These are phyloP conservation scores for Cercospora sesami DNA, from an alignment of 2,329 filamentous ascomycete species.

Conservation along the genomic window DNA sequence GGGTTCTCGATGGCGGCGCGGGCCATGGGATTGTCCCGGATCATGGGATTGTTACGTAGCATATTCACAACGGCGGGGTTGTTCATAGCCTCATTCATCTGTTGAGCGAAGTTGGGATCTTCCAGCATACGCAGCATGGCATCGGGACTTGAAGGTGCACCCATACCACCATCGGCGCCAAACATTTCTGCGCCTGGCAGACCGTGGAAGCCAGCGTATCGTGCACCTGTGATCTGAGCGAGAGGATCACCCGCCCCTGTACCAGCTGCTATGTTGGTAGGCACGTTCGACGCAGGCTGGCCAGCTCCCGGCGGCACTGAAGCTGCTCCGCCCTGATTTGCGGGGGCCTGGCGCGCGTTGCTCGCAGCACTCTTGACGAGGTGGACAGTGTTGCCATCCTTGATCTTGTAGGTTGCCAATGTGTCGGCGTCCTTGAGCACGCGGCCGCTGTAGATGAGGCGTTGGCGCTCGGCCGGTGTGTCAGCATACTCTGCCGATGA, in stretches of 20 bases:
- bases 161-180: slow-evolving; percentile 94
- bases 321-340: slow-evolving; percentile 50
- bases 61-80: slow-evolving; percentile 94
- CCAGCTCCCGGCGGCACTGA: slow-evolving; percentile 43
- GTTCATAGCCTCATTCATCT: slow-evolving; percentile 91
- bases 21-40: slow-evolving; percentile 85
- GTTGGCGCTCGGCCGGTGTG: slow-evolving; percentile 82
- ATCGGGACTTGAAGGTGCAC: slow-evolving; percentile 78
- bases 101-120: slow-evolving; percentile 81
- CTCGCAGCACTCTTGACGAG: slow-evolving; percentile 95
- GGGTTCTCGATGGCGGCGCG: slow-evolving; percentile 86
- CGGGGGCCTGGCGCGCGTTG: slow-evolving; percentile 65
- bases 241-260: slow-evolving; percentile 81
- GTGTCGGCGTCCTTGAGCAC: slow-evolving; percentile 95
- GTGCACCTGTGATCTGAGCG: slow-evolving; percentile 84
- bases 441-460: slow-evolving; percentile 94
- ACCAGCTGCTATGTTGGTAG: slow-evolving; percentile 76
- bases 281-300: slow-evolving; percentile 61
- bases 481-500: slow-evolving; percentile 79
- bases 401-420: slow-evolving; percentile 86
- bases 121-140: slow-evolving; percentile 80
- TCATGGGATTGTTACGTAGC: slow-evolving; percentile 64
- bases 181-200: slow-evolving; percentile 86
- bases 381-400: slow-evolving; percentile 92
- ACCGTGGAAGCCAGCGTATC: slow-evolving; percentile 89